Base-by-base conservation (phyloP, 108 stramenopile genomes). In the Discostella stelligeroides region DNA sequence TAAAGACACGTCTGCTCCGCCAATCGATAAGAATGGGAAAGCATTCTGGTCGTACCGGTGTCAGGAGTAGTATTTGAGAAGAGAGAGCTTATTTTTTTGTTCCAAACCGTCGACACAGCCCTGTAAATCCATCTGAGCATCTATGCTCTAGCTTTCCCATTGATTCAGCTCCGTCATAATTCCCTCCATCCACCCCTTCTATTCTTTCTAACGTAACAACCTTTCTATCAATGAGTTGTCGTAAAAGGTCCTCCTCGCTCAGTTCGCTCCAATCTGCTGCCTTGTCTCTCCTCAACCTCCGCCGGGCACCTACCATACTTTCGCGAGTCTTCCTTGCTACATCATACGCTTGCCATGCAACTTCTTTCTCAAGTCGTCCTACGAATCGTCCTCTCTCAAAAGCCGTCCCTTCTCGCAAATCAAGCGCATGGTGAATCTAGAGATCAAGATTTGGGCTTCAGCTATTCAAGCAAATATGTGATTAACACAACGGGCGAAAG, bases 341-440 rank as follows among this genome's bases (percentile, higher is more conserved):
- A 34, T 90, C 85, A 50, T 81, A 73, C 1, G 82, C 60, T 59
- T 83, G 83, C 87, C 87, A 88, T 64, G 85, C 84, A 23, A 85
- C 51, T 67, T 91, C 88, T 30, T 89, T 86, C 63, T 94, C 88
- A 34, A 83, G 57, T 34, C 84, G 78, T 24, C 92, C 92, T 0
- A 91, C 55, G 69, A 85, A 54, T 30, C 87, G 68, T 24, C 92
- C 92, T 34, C 90, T 51, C 40, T 86, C 79, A 74, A 94, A 94
- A 0, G 90, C 82, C 21, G 72, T 82, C 1, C 89, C 87, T 29
- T 88, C 88, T 58, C 86, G 61, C 46, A 85, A 74, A 60, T 82
- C 81, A 38, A 82, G 43, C 4, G 75, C 70, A 62, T 62, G 84
- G 60, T 59, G 82, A 40, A 80, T 59, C 41, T 57, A 29, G 5